Evolutionary conservation across 2,329 filamentous ascomycete genomes (phyloP).

Genomic region (Aureobasidium subglaciale): DNA sequence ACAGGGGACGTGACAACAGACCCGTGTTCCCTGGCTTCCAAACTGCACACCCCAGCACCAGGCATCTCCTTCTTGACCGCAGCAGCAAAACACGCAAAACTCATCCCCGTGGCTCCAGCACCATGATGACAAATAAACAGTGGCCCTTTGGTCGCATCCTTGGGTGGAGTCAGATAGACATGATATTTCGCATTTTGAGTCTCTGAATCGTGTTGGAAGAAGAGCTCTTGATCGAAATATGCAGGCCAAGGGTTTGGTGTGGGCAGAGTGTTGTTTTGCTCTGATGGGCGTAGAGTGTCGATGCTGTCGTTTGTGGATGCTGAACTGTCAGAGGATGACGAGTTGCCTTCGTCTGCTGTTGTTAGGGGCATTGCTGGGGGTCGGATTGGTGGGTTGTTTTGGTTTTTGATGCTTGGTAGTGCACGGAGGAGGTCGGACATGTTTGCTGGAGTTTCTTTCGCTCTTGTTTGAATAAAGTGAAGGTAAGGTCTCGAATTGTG

Average conservation of each 20-base stretch:
- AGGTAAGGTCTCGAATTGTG: neutral
- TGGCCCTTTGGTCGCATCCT: conserved; percentile 54
- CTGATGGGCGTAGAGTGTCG: conserved; percentile 29
- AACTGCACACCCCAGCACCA: conserved; percentile 71
- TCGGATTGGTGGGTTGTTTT: neutral
- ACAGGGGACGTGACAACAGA: conserved; percentile 38
- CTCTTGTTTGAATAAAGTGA: neutral
- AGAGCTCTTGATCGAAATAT: conserved; percentile 85
- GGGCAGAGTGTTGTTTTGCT: conserved; percentile 46
- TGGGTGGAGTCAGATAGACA: conserved; percentile 78
- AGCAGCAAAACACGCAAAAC: conserved; percentile 73
- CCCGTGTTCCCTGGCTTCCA: conserved; percentile 85
- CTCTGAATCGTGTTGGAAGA: conserved; percentile 48
- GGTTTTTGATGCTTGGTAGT: conserved; percentile 15
- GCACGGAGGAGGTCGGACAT: conserved; percentile 19
- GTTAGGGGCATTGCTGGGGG: conserved; percentile 35
- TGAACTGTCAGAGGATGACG: conserved; percentile 59
- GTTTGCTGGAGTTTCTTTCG: neutral
- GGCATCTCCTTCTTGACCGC: conserved; percentile 74
- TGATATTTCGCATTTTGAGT: conserved; percentile 59
- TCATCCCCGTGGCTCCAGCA: conserved; percentile 79
- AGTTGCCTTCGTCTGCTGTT: conserved; percentile 31
- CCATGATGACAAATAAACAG: conserved; percentile 94
- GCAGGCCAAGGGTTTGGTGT: conserved; percentile 76
- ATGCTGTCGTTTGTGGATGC: conserved; percentile 90